phyloP scores from a whole-genome alignment of 768 basidiomycete genomes.

The Trametes gibbosa region DNA sequence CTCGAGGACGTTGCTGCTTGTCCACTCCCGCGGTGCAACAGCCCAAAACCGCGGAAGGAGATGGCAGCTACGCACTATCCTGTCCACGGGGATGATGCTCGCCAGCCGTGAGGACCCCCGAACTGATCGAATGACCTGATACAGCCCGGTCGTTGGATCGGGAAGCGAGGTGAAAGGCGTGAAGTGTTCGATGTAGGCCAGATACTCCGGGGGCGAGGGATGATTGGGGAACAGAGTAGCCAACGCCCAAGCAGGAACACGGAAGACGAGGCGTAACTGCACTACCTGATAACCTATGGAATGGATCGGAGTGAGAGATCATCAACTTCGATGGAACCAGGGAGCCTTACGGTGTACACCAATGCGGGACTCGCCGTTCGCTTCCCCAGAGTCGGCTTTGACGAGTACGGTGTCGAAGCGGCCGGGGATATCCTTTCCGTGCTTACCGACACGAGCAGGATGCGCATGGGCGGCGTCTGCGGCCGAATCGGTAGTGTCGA shows the following conservation, averaged over 20 bases:
- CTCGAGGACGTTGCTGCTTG: constrained; percentile 12
- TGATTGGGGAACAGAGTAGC: background rate
- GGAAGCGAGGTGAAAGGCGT: constrained; percentile 17
- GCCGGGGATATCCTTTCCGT: background rate
- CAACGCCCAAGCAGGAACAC: constrained; percentile 15
- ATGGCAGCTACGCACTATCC: constrained; percentile 9
- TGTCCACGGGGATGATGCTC: background rate
- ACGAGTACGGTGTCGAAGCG: constrained; percentile 13
- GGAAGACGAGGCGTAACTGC: constrained; percentile 30
- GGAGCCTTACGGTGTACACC: background rate
- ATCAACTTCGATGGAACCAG: no score
- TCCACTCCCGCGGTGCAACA: constrained; percentile 8
- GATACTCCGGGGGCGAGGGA: constrained; percentile 11
- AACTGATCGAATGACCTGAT: constrained; percentile 20
- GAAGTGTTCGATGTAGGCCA: constrained; percentile 35
- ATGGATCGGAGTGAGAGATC: no score
- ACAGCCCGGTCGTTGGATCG: constrained; percentile 26
- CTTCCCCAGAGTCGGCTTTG: background rate
- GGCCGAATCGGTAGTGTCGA: background rate
- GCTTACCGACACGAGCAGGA: background rate
- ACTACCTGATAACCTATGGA: constrained; percentile 23
- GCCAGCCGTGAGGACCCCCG: constrained; percentile 10
- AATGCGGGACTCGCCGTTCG: background rate
- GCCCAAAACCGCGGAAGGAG: constrained; percentile 6
- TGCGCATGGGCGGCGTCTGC: constrained; percentile 5